Percentiles rank a stretch among this genome's conserved stretches.
These are phyloP conservation scores for Pseudofabraea citricarpa DNA, from an alignment of 2,329 filamentous ascomycete genomes.

Conservation along the genomic window DNA sequence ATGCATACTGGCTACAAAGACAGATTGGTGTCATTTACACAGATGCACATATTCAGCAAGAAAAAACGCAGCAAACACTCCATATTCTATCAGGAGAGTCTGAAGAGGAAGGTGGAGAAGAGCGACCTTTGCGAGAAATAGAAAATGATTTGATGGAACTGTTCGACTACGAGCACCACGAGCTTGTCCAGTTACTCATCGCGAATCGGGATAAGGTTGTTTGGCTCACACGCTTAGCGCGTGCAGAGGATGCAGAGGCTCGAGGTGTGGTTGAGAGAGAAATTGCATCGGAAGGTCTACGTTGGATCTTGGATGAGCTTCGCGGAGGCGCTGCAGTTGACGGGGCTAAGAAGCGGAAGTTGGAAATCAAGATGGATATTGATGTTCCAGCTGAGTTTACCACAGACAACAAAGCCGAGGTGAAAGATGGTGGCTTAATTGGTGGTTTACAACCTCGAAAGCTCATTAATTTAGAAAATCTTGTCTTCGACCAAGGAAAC, in stretches of 20 bases:
- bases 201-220: slow-evolving; percentile 91
- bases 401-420: slow-evolving; percentile 43
- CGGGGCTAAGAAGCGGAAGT: slow-evolving; percentile 54
- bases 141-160: slow-evolving; percentile 98
- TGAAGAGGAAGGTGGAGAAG: slow-evolving; percentile 71
- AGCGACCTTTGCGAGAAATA: slow-evolving; percentile 83
- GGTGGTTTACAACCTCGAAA: slow-evolving; percentile 83
- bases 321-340: slow-evolving; percentile 63
- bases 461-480: slow-evolving; percentile 88
- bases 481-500: slow-evolving; percentile 96
- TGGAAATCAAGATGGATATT: slow-evolving; percentile 95
- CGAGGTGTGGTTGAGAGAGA: slow-evolving; percentile 78
- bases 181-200: slow-evolving; percentile 86
- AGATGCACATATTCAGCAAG: slow-evolving; percentile 88
- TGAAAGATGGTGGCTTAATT: slow-evolving; percentile 62
- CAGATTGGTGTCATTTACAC: slow-evolving; percentile 85
- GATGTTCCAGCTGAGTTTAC: slow-evolving; percentile 63
- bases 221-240: slow-evolving; percentile 86
- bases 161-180: slow-evolving; percentile 95
- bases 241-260: slow-evolving; percentile 74
- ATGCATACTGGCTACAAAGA: slow-evolving; percentile 95
- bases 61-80: slow-evolving; percentile 83
- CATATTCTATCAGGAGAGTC: slow-evolving; percentile 74
- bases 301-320: slow-evolving; percentile 83
- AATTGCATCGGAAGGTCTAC: slow-evolving; percentile 84